phyloP scores from a whole-genome alignment of 2,329 filamentous ascomycete genomes.

The Hymenotorrendiella dingleyae region DNA sequence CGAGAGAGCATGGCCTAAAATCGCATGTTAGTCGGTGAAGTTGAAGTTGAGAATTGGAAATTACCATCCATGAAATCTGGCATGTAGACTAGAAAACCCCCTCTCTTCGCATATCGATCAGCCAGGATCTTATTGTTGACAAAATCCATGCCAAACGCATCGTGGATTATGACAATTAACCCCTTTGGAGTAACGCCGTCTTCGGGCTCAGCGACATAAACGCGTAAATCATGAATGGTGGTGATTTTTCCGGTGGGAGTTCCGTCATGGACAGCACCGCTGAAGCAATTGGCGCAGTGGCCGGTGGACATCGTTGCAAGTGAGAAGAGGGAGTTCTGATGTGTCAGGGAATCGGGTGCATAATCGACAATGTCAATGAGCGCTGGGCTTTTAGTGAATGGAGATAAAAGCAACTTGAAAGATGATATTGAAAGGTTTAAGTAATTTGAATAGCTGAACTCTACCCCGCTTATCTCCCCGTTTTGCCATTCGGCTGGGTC shows the following conservation, averaged over 20 bases:
- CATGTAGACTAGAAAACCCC: slow-evolving; percentile 38
- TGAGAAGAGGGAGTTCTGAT: too few species aligned
- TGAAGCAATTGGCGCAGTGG: slow-evolving; percentile 25
- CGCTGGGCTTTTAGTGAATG: too few species aligned
- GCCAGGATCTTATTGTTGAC: slow-evolving; percentile 38
- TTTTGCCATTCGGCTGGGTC: too few species aligned
- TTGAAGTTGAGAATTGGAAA: neutral
- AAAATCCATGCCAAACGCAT: slow-evolving; percentile 43
- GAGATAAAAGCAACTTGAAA: too few species aligned
- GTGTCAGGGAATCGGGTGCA: too few species aligned
- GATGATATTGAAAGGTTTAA: too few species aligned
- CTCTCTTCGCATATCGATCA: slow-evolving; percentile 40
- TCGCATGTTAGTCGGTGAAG: slow-evolving; percentile 8
- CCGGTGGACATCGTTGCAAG: too few species aligned
- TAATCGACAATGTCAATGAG: too few species aligned
- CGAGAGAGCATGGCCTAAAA: too few species aligned
- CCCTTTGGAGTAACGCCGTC: slow-evolving; percentile 28
- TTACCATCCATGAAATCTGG: slow-evolving; percentile 44
- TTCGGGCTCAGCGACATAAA: slow-evolving; percentile 36
- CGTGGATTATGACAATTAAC: slow-evolving; percentile 41
- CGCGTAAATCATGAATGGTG: slow-evolving; percentile 36
- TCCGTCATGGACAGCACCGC: slow-evolving; percentile 34
- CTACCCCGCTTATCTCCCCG: too few species aligned
- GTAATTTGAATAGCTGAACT: too few species aligned
- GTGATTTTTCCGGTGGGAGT: slow-evolving; percentile 34